Conservation (phyloP, 768 basidiomycete species). For the Kwoniella heveanensis region DNA sequence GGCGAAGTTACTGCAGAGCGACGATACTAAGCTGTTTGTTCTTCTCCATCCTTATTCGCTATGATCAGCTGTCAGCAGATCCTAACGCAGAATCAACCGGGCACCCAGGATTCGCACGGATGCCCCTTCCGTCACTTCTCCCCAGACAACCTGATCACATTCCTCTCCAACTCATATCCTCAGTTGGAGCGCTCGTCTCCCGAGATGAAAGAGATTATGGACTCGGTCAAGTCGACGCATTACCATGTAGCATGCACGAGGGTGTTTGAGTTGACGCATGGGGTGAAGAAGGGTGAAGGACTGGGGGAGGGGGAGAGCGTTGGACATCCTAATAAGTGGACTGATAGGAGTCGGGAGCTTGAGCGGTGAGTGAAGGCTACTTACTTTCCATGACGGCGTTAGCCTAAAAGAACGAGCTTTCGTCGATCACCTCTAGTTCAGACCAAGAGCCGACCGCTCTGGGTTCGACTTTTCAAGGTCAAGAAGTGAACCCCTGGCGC, state of each 20-base stretch:
- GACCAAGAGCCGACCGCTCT: no score
- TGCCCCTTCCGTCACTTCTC: conserved; percentile 93
- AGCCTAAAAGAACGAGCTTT: no score
- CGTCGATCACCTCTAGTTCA: no score
- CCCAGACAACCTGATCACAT: conserved; percentile 75
- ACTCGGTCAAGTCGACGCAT: conserved; percentile 73
- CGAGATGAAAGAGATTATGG: conserved; percentile 81
- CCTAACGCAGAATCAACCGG: conserved; percentile 69
- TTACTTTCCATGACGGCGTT: no score
- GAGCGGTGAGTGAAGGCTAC: conserved; percentile 39
- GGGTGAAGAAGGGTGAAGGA: conserved; percentile 87
- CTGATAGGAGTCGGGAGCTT: conserved; percentile 54
- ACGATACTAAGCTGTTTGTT: no score
- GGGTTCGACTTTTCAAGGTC: no score
- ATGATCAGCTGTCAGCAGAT: conserved; percentile 80
- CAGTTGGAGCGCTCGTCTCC: conserved; percentile 63
- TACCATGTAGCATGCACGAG: conserved; percentile 96
- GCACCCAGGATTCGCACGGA: conserved; percentile 71
- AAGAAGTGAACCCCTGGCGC: no score
- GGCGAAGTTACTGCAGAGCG: no score
- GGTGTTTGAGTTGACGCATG: conserved; percentile 92
- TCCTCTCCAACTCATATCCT: conserved; percentile 59
- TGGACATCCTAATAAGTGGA: conserved; percentile 85
- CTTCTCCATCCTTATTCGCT: no score
- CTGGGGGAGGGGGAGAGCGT: conserved; percentile 70